phyloP scores from a whole-genome alignment of 805 yeast species.

The Lipomyces sp. region DNA sequence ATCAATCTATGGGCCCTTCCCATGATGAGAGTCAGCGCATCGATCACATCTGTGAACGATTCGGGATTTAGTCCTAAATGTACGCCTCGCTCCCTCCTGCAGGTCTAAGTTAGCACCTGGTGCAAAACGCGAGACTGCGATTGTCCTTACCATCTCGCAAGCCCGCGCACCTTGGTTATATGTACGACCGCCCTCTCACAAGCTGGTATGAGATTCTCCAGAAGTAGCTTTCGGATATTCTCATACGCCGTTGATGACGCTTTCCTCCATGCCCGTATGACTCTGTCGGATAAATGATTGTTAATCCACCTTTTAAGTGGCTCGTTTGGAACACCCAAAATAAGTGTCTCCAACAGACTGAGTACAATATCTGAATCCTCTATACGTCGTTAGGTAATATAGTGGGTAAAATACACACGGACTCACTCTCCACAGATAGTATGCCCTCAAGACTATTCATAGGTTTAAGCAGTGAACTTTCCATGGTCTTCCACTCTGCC shows the following conservation, averaged over 20 bases:
- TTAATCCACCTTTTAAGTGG: conserved; percentile 31
- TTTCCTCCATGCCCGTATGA: conserved; percentile 35
- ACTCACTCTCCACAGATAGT: neutral
- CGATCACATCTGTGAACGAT: conserved; percentile 24
- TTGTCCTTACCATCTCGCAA: conserved; percentile 35
- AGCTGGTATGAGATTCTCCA: conserved; percentile 37
- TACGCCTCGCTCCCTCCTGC: conserved; percentile 37
- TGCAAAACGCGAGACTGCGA: neutral
- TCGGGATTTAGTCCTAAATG: conserved; percentile 34
- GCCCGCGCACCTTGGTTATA: conserved; percentile 34
- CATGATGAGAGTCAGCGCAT: conserved; percentile 22
- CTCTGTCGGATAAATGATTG: conserved; percentile 30
- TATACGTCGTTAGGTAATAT: neutral
- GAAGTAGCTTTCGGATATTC: conserved; percentile 25
- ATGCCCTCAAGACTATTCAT: conserved; percentile 1
- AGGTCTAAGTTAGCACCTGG: neutral
- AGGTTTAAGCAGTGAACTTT: conserved; percentile 12
- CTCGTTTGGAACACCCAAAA: conserved; percentile 34
- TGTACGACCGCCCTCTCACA: conserved; percentile 36
- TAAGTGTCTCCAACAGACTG: conserved; percentile 28
- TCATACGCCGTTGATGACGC: conserved; percentile 23
- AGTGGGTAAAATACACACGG: neutral
- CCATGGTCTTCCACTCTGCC: conserved; percentile 26
- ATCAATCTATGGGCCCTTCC: conserved; percentile 18
- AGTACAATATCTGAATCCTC: neutral